Evolutionary conservation across 2,329 filamentous ascomycete species (phyloP), one percentile per base, ranked within the genome.

Genomic region (Ceratocystis eucalypticola): DNA sequence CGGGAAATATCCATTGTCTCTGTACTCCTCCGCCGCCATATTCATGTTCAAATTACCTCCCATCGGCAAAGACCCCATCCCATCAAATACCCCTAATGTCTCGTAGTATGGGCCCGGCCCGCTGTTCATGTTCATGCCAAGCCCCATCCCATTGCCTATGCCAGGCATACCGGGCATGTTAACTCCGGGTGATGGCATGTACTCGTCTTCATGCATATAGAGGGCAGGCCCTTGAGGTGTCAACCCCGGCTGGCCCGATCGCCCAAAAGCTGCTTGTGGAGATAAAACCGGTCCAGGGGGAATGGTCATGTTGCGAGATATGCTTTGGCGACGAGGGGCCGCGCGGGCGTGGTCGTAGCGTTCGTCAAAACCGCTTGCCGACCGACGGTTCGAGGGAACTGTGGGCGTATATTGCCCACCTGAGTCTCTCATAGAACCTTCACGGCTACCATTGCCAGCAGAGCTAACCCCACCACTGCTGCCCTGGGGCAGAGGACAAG

Each of bases 271-370:
- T 25, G 28, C 28, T n/a, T 59, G 61, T 61, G 45, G 66, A 44
- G 30, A 68, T 44, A 50, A 30, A 48, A 22, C 63, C 22, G n/a
- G 37, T 15, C 20, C 61, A 44, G 55, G 3, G 45, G 62, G 66
- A 37, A 65, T 65, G 15, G 59, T 22, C 15, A 65, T 57, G 5
- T 61, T 53, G 8, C 66, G 63, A 6, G 66, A 65, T 5, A 68
- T 66, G 44, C 66, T 68, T 30, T 61, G 61, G 10, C 66, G 57
- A 55, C 66, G 65, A 25, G 61, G 61, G 15, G 63, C 48, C 37
- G 46, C 50, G 8, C 66, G 37, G 1, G 55, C 28, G 1, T 57
- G 33, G 17, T 59, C 64, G 33, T 67, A 62, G 41, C 61, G 22
- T 12, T 64, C 65, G 17, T 57, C 55, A 46, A 66, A 66, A 1